These are phyloP conservation scores for Acanthamoeba castellanii DNA, from an alignment of 208 protist genomes.

Conservation along the genomic window DNA sequence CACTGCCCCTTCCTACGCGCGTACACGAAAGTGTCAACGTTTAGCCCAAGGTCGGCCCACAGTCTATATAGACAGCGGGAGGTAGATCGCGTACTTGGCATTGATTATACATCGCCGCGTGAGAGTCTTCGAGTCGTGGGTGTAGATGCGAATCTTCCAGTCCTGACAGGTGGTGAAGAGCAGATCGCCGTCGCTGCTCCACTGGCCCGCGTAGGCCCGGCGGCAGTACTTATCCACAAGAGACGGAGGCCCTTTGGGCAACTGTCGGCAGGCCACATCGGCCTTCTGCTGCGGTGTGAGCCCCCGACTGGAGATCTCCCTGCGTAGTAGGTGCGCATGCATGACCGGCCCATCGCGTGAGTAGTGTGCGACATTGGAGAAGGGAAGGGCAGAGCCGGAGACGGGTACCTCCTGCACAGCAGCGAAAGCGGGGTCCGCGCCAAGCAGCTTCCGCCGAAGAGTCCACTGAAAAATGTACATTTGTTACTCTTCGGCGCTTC, in stretches of 20 bases:
- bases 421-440: not conserved
- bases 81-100: not conserved
- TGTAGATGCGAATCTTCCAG: constrained; percentile 40
- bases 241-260: not conserved
- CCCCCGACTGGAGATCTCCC: not conserved
- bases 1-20: constrained; percentile 64
- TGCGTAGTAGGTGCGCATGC: not conserved
- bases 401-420: not conserved
- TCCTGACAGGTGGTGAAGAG: constrained; percentile 46
- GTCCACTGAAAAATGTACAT: constrained; percentile 5
- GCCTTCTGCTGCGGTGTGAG: not conserved
- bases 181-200: constrained; percentile 35
- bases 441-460: not conserved
- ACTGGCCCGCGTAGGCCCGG: constrained; percentile 27
- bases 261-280: not conserved
- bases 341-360: too few species aligned
- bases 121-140: not conserved
- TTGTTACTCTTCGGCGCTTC: not conserved
- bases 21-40: not conserved
- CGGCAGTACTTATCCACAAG: not conserved
- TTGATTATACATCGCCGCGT: not conserved
- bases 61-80: not conserved
- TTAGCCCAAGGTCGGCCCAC: not conserved
- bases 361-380: not conserved
- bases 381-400: not conserved